Base-by-base conservation (phyloP, 306 rosid genomes). In the Quillaja saponaria region DNA sequence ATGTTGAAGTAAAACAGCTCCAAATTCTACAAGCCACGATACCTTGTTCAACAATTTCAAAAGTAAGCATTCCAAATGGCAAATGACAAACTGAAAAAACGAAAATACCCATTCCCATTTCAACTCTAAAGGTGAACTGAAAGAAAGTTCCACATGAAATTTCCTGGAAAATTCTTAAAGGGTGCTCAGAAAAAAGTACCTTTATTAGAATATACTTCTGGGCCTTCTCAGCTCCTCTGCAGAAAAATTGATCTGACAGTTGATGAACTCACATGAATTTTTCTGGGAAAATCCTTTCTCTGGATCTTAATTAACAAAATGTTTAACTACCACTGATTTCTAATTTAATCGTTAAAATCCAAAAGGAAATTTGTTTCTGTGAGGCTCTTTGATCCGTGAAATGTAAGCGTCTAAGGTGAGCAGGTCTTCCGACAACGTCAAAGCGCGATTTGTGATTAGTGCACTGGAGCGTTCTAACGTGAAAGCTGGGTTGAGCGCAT, bases 261-360 rank as follows among this genome's bases (percentile, higher is more conserved):
- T 31, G 20, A 67, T 45, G 46, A 58, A 56, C 57, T 46, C 69
- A 63, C 49, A 13, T 33, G 61, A 44, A 58, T 49, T 15, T 28
- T 48, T 39, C 51, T 40, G 34, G 58, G 8, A 56, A 35, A 67
- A 18, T 69, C 40, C n/a, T n/a, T 25, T 73, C 45, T 64, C 72
- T 63, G 54, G 15, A 38, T 45, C 65, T 38, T 52, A 1, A 19
- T 9, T 17, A 13, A 53, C 25, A 70, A 64, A 63, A 51, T 11
- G 55, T 48, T 46, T 49, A 77, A 74, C 80, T 63, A 67, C 71
- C 83, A 58, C 66, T 55, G 51, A 48, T 61, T 69, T 70, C 66
- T 42, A 61, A 73, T 68, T 55, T 73, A 76, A n/a, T 64, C 67
- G 70, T 81, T 73, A 66, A 1, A 49, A 68, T 39, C 17, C 31